Conservation (phyloP, 2,329 filamentous ascomycete species). For the Cercospora sesami region DNA sequence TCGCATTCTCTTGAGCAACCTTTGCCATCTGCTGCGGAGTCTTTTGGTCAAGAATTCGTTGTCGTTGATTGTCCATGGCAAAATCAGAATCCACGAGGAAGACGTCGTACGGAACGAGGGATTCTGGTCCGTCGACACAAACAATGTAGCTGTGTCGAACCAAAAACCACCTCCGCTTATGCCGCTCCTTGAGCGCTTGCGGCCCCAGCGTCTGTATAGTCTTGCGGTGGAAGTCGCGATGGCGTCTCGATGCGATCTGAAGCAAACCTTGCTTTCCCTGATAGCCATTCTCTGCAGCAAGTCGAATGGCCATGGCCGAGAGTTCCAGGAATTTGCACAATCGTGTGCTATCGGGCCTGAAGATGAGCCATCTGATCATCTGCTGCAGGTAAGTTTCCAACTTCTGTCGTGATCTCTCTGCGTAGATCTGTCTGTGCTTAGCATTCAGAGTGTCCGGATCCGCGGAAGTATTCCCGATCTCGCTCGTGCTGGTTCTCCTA, state of each 20-base stretch:
- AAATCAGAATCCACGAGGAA: slow-evolving; percentile 95
- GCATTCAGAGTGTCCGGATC: slow-evolving; percentile 38
- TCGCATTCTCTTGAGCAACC: slow-evolving; percentile 60
- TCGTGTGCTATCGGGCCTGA: slow-evolving; percentile 90
- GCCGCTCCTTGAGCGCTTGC: slow-evolving; percentile 73
- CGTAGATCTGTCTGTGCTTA: slow-evolving; percentile 57
- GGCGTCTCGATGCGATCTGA: slow-evolving; percentile 83
- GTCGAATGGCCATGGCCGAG: slow-evolving; percentile 86
- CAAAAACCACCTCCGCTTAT: slow-evolving; percentile 94
- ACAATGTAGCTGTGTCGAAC: slow-evolving; percentile 98
- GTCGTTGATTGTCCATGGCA: slow-evolving; percentile 70
- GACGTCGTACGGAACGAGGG: slow-evolving; percentile 98
- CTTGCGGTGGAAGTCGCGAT: slow-evolving; percentile 41
- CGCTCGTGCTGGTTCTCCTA: slow-evolving; percentile 56
- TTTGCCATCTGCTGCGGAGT: slow-evolving; percentile 64
- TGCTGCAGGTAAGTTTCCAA: slow-evolving; percentile 88
- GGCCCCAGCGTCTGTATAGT: slow-evolving; percentile 47
- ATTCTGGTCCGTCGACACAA: slow-evolving; percentile 96
- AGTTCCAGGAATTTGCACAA: slow-evolving; percentile 94
- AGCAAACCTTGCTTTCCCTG: slow-evolving; percentile 96
- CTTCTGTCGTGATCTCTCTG: slow-evolving; percentile 79
- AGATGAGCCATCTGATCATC: slow-evolving; percentile 96
- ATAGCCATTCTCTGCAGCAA: slow-evolving; percentile 93
- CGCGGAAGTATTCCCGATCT: slow-evolving; percentile 41
- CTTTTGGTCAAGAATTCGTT: slow-evolving; percentile 51